A percentile compares a stretch with the other conserved stretches of the same genome.
These are phyloP conservation scores for Carpinus fangiana DNA, from an alignment of 306 rosid genomes.

Conservation along the genomic window DNA sequence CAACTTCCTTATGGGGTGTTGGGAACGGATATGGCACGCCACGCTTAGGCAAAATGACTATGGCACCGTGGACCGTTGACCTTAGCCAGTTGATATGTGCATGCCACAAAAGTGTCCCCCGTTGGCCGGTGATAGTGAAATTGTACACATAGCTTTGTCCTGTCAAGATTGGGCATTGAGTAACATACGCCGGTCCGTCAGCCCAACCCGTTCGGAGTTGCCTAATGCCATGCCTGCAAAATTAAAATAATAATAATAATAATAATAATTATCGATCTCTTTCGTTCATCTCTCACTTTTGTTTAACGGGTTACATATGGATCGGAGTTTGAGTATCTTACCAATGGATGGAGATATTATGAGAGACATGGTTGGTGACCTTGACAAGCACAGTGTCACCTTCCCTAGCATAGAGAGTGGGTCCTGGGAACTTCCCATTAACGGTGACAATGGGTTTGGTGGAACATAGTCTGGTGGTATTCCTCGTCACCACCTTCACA, in stretches of 20 bases:
- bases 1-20: slow-evolving; percentile 69
- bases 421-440: slow-evolving; percentile 87
- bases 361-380: slow-evolving; percentile 65
- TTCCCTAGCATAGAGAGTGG: slow-evolving; percentile 87
- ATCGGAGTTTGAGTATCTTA: slow-evolving; percentile 15
- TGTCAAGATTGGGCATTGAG: slow-evolving; percentile 82
- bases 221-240: slow-evolving; percentile 77
- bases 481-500: slow-evolving; percentile 65
- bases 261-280: too few species aligned
- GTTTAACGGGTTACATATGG: too few species aligned
- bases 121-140: slow-evolving; percentile 82
- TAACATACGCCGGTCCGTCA: slow-evolving; percentile 83
- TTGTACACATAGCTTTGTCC: slow-evolving; percentile 72
- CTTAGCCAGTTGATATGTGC: slow-evolving; percentile 90
- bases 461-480: slow-evolving; percentile 58
- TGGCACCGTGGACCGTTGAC: slow-evolving; percentile 79
- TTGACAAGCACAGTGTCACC: slow-evolving; percentile 73
- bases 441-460: slow-evolving; percentile 67
- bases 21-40: slow-evolving; percentile 92
- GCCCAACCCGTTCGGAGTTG: slow-evolving; percentile 90
- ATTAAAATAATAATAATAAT: too few species aligned
- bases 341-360: slow-evolving; percentile 82
- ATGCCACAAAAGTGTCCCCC: slow-evolving; percentile 93
- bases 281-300: too few species aligned
- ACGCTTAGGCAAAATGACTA: slow-evolving; percentile 79